Evolutionary conservation across 208 protist species (phyloP).

Genomic region (Leishmania martiniquensis): DNA sequence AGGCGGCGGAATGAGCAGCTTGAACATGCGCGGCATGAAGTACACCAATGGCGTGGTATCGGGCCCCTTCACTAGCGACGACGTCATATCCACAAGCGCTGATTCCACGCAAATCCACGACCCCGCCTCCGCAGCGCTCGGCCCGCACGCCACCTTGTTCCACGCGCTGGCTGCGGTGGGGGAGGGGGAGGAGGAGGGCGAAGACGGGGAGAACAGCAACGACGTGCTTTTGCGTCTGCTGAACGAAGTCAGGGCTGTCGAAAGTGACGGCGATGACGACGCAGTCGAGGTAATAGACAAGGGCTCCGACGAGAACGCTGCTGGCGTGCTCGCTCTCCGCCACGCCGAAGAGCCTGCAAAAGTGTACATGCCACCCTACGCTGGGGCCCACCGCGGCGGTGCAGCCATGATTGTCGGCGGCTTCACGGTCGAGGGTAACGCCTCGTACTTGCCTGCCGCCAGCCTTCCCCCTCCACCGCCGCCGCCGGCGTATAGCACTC

Average conservation of each 20-base stretch:
- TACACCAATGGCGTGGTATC: slow-evolving; percentile 8
- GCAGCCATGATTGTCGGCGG: slow-evolving; percentile 19
- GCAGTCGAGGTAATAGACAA: slow-evolving; percentile 13
- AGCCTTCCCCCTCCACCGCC: slow-evolving; percentile 31
- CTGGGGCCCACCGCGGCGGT: not conserved
- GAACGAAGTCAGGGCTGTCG: slow-evolving; percentile 46
- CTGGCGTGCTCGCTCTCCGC: slow-evolving; percentile 11
- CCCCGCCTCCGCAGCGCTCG: slow-evolving; percentile 9
- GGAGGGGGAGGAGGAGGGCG: slow-evolving; percentile 21
- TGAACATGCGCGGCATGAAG: slow-evolving; percentile 4
- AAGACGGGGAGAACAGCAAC: slow-evolving; percentile 37
- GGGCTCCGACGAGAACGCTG: slow-evolving; percentile 33
- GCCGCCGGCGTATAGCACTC: slow-evolving; percentile 40
- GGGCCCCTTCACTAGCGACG: slow-evolving; percentile 10
- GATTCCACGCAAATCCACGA: slow-evolving; percentile 10
- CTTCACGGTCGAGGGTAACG: slow-evolving; percentile 57
- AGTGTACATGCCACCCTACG: slow-evolving; percentile 12
- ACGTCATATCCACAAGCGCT: slow-evolving; percentile 27
- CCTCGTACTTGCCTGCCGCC: slow-evolving; percentile 27
- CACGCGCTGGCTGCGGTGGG: slow-evolving; percentile 11
- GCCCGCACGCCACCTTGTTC: slow-evolving; percentile 19
- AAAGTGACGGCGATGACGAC: slow-evolving; percentile 27
- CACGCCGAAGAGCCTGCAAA: slow-evolving; percentile 17
- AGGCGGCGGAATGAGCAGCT: slow-evolving; percentile 2
- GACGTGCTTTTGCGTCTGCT: slow-evolving; percentile 49